A percentile compares a stretch with the other conserved stretches of the same genome.
Conservation (phyloP, 73 alveolate species). For the Diophrys appendiculata region DNA sequence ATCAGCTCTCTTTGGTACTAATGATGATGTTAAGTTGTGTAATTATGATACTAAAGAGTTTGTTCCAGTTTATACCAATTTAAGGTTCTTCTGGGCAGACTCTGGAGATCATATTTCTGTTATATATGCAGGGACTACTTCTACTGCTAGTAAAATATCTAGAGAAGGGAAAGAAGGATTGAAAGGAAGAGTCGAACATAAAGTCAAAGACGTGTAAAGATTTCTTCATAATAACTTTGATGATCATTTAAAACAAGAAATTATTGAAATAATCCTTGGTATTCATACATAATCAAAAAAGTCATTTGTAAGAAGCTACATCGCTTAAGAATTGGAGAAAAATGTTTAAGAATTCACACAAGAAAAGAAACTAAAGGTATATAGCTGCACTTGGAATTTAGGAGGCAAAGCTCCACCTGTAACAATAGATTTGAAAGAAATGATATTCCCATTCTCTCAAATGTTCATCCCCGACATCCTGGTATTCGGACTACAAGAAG, state of each 20-base stretch:
- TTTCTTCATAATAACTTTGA: slow-evolving; percentile 17
- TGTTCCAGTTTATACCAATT: not conserved
- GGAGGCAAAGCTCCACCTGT: slow-evolving; percentile 25
- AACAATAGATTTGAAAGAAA: slow-evolving; percentile 7
- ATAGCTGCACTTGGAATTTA: slow-evolving; percentile 11
- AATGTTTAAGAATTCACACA: not conserved
- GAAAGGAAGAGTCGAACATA: not conserved
- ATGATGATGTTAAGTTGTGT: slow-evolving; percentile 27
- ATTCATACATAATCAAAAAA: slow-evolving; percentile 5
- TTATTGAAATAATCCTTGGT: slow-evolving; percentile 6
- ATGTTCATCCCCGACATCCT: slow-evolving; percentile 57
- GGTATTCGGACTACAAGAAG: slow-evolving; percentile 63
- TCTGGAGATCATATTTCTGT: slow-evolving; percentile 86
- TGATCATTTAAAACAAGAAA: slow-evolving; percentile 14
- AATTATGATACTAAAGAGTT: slow-evolving; percentile 5
- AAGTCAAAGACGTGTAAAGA: slow-evolving; percentile 3
- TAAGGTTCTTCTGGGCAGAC: slow-evolving; percentile 72
- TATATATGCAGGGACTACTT: slow-evolving; percentile 86
- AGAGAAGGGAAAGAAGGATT: slow-evolving; percentile 29
- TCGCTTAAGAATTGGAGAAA: not conserved
- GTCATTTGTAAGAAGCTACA: not conserved
- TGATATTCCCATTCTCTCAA: slow-evolving; percentile 24
- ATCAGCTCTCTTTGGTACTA: slow-evolving; percentile 1
- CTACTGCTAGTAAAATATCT: slow-evolving; percentile 12
- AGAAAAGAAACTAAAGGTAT: slow-evolving; percentile 8